Conservation (phyloP, 2,329 filamentous ascomycete species). For the Neocatenulostroma microsporum region DNA sequence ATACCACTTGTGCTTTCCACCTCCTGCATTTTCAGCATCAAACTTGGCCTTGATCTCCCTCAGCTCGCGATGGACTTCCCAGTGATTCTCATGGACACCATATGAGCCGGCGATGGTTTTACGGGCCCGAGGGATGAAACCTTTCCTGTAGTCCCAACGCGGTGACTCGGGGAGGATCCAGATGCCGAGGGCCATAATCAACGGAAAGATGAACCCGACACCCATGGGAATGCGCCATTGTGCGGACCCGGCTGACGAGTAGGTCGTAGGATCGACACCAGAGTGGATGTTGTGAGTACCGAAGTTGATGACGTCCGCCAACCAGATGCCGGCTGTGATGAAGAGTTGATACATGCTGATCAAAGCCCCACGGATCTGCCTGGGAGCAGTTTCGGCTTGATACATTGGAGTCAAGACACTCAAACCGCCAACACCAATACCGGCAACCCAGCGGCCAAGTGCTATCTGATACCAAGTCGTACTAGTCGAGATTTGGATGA, state of each 20-base stretch:
- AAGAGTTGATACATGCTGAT: conserved; percentile 61
- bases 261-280: too few relatives aligned
- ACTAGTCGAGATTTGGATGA: conserved; percentile 56
- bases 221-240: conserved; percentile 60
- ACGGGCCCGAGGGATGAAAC: conserved; percentile 44
- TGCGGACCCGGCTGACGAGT: conserved; percentile 38
- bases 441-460: conserved; percentile 57
- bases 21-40: conserved; percentile 43
- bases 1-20: conserved; percentile 52
- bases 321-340: conserved; percentile 59
- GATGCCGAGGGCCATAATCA: conserved; percentile 48
- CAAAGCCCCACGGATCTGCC: conserved; percentile 56
- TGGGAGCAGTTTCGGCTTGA: conserved; percentile 58
- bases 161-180: conserved; percentile 50
- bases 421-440: conserved; percentile 57
- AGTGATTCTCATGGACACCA: conserved; percentile 49
- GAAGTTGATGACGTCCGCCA: conserved; percentile 48
- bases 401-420: conserved; percentile 62
- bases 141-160: conserved; percentile 51
- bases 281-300: conserved; percentile 50
- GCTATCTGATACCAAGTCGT: conserved; percentile 57
- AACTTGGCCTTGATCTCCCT: conserved; percentile 50
- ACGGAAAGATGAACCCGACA: conserved; percentile 50
- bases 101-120: conserved; percentile 48
- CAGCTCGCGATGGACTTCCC: conserved; percentile 46